Percentiles rank a stretch among this genome's conserved stretches.
These are phyloP conservation scores for Pisolithus marmoratus DNA, from an alignment of 768 basidiomycete genomes.

Conservation along the genomic window DNA sequence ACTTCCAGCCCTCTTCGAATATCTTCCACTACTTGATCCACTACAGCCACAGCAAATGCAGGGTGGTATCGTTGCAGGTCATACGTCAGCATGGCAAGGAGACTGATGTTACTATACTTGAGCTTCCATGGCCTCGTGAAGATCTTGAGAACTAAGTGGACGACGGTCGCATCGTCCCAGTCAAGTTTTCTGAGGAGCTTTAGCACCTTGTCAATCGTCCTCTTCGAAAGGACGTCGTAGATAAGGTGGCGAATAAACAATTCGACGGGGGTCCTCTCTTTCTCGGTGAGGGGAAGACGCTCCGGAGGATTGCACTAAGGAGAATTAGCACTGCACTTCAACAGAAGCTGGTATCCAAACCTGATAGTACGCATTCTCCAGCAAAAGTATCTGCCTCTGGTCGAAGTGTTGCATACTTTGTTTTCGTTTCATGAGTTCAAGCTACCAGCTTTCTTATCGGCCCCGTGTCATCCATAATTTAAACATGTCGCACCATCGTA, in stretches of 20 bases:
- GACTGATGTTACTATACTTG: constrained; percentile 82
- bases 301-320: constrained; percentile 94
- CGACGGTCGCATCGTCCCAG: constrained; percentile 75
- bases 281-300: constrained; percentile 77
- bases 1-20: constrained; percentile 86
- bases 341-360: constrained; percentile 32
- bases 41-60: constrained; percentile 78
- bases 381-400: constrained; percentile 77
- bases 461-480: not conserved
- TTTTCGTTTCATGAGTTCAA: constrained; percentile 93
- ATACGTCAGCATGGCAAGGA: constrained; percentile 91
- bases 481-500: constrained; percentile 60
- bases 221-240: constrained; percentile 88
- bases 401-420: constrained; percentile 92
- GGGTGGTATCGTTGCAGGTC: constrained; percentile 93
- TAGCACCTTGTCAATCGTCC: constrained; percentile 92
- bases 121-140: constrained; percentile 99
- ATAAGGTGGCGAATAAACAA: constrained; percentile 95
- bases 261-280: constrained; percentile 80
- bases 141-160: constrained; percentile 69
- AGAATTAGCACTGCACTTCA: constrained; percentile 6
- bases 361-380: constrained; percentile 99
- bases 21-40: constrained; percentile 95
- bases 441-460: constrained; percentile 35
- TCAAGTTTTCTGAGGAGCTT: constrained; percentile 90